Percentiles rank a stretch among this genome's conserved stretches.
phyloP scores from a whole-genome alignment of 192 early-diverging fungal genomes.

The Gamsiella multidivaricata region DNA sequence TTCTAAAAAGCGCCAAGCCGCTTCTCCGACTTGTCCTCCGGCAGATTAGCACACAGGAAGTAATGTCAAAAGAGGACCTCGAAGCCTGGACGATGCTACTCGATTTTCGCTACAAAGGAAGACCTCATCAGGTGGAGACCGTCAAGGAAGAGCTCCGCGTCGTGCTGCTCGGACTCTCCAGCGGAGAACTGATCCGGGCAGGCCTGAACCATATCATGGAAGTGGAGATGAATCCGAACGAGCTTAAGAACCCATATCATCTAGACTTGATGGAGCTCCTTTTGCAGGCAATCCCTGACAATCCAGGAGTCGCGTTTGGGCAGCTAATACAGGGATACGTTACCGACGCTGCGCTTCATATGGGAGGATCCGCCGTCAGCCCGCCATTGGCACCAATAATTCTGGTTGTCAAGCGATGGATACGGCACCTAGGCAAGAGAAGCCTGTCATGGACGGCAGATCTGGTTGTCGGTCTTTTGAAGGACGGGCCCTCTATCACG shows the following conservation, averaged over 20 bases:
- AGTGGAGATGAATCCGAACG: conserved; percentile 47
- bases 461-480: conserved; percentile 32
- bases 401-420: conserved; percentile 40
- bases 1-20: conserved; percentile 37
- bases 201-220: conserved; percentile 44
- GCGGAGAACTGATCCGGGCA: conserved; percentile 29
- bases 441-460: conserved; percentile 40
- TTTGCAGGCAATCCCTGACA: conserved; percentile 33
- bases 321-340: conserved; percentile 35
- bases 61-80: conserved; percentile 22
- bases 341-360: conserved; percentile 30
- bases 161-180: conserved; percentile 19
- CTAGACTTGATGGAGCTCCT: conserved; percentile 47
- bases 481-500: conserved; percentile 13
- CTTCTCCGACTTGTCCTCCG: conserved; percentile 35
- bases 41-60: conserved; percentile 32
- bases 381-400: conserved; percentile 38
- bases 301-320: conserved; percentile 45
- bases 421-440: conserved; percentile 43
- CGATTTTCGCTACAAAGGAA: conserved; percentile 43
- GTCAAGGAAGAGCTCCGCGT: conserved; percentile 49
- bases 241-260: conserved; percentile 46
- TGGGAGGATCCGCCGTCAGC: conserved; percentile 12
- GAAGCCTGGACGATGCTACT: conserved; percentile 48
- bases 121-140: conserved; percentile 41